Evolutionary conservation across 1,284 basidiomycete species (phyloP).

Genomic region (Microbotryum lychnidis-dioicae): DNA sequence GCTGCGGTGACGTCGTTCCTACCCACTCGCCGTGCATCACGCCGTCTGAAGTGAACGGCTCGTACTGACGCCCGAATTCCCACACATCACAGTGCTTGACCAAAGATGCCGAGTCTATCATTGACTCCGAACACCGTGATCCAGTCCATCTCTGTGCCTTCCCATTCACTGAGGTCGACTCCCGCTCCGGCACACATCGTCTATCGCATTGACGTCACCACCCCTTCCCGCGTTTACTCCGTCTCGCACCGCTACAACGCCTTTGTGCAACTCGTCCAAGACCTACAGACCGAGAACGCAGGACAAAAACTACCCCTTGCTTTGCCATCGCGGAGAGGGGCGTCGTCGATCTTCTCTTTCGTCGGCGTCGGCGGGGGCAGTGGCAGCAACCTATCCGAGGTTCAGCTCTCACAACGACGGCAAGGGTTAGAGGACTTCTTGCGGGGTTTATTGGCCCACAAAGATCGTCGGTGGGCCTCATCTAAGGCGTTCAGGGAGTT

Average conservation of each 20-base stretch:
- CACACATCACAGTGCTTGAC: background rate
- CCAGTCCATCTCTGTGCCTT: conserved; percentile 37
- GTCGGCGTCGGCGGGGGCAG: conserved; percentile 16
- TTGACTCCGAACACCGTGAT: conserved; percentile 20
- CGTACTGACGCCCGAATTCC: background rate
- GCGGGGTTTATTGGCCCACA: conserved; percentile 68
- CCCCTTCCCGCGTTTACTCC: conserved; percentile 78
- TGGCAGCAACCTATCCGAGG: conserved; percentile 39
- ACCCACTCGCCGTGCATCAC: no score
- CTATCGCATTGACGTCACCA: conserved; percentile 69
- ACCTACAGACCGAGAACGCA: conserved; percentile 40
- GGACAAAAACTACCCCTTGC: conserved; percentile 34
- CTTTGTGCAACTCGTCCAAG: conserved; percentile 70
- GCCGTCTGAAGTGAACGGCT: no score
- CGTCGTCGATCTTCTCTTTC: conserved; percentile 11
- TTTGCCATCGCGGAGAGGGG: conserved; percentile 13
- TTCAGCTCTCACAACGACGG: conserved; percentile 59
- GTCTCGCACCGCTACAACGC: conserved; percentile 91
- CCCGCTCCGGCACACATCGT: conserved; percentile 65
- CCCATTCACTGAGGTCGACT: conserved; percentile 36
- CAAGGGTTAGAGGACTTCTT: conserved; percentile 74
- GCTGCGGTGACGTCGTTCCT: no score
- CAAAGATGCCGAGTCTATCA: background rate
- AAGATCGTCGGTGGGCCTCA: conserved; percentile 74
- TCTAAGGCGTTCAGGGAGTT: conserved; percentile 74